phyloP scores from a whole-genome alignment of 1,284 basidiomycete species.

The Laetiporus sulphureus region DNA sequence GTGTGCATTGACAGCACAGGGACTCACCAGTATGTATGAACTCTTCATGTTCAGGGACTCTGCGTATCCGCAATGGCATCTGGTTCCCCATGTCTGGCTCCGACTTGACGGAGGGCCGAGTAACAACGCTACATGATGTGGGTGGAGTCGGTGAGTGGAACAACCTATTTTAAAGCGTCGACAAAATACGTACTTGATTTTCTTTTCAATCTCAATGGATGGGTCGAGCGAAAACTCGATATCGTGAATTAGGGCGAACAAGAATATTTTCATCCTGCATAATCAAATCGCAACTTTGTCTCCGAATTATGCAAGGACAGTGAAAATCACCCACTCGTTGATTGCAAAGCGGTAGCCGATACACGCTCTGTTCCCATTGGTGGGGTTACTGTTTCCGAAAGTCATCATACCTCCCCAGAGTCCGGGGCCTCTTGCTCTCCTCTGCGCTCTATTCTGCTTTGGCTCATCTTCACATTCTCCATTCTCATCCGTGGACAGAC shows the following conservation, averaged over 20 bases:
- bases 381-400: constrained; percentile 49
- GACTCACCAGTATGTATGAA: too few relatives aligned
- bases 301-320: too few relatives aligned
- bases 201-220: constrained; percentile 52
- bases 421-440: constrained; percentile 41
- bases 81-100: constrained; percentile 43
- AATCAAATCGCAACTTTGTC: neutral
- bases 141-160: too few relatives aligned
- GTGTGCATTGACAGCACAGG: too few relatives aligned
- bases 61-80: constrained; percentile 45
- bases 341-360: constrained; percentile 71
- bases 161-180: too few relatives aligned
- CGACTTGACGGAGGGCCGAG: constrained; percentile 47
- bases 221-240: constrained; percentile 48
- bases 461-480: constrained; percentile 25
- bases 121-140: constrained; percentile 37
- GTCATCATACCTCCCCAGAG: constrained; percentile 60
- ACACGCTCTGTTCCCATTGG: constrained; percentile 58
- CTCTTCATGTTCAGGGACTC: too few relatives aligned
- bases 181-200: constrained; percentile 52
- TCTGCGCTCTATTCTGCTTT: constrained; percentile 3
- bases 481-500: constrained; percentile 8
- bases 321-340: constrained; percentile 51
- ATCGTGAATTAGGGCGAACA: constrained; percentile 51
- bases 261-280: constrained; percentile 53